A percentile compares a stretch with the other conserved stretches of the same genome.
These are phyloP conservation scores for Wickerhamomyces tratensis DNA, from an alignment of 805 yeast species.

Conservation along the genomic window DNA sequence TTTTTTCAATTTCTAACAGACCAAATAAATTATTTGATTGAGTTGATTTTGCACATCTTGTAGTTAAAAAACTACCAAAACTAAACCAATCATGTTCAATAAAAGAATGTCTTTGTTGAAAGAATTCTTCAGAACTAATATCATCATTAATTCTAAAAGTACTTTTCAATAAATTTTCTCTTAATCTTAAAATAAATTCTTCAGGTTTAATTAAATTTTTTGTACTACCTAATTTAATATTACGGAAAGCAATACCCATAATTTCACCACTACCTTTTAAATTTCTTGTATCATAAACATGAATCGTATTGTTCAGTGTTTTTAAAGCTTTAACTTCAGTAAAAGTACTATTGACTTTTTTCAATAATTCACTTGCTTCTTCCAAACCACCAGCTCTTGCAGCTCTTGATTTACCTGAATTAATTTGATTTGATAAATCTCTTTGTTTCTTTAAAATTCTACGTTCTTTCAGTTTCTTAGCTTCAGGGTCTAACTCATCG, in stretches of 20 bases:
- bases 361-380: slow-evolving; percentile 34
- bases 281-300: slow-evolving; percentile 60
- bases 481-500: background rate
- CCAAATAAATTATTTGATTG: slow-evolving; percentile 60
- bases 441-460: slow-evolving; percentile 23
- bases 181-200: slow-evolving; percentile 33
- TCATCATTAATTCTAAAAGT: slow-evolving; percentile 16
- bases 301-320: slow-evolving; percentile 26
- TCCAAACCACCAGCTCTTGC: slow-evolving; percentile 49
- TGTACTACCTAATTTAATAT: slow-evolving; percentile 46
- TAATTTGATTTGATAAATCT: slow-evolving; percentile 17
- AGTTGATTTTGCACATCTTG: slow-evolving; percentile 35
- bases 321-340: slow-evolving; percentile 27
- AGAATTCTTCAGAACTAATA: slow-evolving; percentile 15
- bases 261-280: slow-evolving; percentile 49
- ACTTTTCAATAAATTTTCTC: slow-evolving; percentile 26
- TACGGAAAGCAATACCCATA: slow-evolving; percentile 55
- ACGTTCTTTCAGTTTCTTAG: slow-evolving; percentile 11
- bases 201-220: slow-evolving; percentile 39
- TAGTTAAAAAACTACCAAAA: slow-evolving; percentile 42
- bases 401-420: slow-evolving; percentile 36
- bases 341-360: slow-evolving; percentile 37
- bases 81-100: slow-evolving; percentile 47
- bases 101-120: slow-evolving; percentile 24
- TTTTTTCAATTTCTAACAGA: slow-evolving; percentile 55